Evolutionary conservation across 371 early-diverging fungal genomes (phyloP).

Genomic region (Lichtheimia corymbifera): DNA sequence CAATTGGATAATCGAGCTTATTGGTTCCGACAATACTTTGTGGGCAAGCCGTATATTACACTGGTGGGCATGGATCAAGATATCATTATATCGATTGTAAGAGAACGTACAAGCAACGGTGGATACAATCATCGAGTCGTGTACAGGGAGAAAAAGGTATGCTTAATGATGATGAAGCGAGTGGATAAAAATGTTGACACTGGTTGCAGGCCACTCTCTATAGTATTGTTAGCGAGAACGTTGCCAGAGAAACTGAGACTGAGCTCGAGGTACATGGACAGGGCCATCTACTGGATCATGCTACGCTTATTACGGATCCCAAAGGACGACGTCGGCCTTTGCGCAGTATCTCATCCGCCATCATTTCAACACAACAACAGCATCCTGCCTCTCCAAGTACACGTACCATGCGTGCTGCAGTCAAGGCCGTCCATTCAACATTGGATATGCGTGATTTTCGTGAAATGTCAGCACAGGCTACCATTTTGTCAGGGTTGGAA

Average conservation of each 20-base stretch:
- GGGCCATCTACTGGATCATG: conserved; percentile 21
- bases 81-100: conserved; percentile 35
- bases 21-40: conserved; percentile 49
- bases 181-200: background rate
- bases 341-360: conserved; percentile 20
- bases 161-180: background rate
- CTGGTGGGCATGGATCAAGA: conserved; percentile 22
- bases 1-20: conserved; percentile 30
- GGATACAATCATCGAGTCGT: background rate
- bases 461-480: conserved; percentile 44
- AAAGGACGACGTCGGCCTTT: conserved; percentile 21
- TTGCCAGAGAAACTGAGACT: conserved; percentile 30
- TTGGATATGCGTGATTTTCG: conserved; percentile 36
- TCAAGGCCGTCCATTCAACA: conserved; percentile 27
- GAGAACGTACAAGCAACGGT: conserved; percentile 25
- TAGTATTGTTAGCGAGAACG: conserved; percentile 29
- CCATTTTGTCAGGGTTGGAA: conserved; percentile 54
- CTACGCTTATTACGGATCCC: background rate
- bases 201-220: conserved; percentile 1
- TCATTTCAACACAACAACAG: conserved; percentile 14
- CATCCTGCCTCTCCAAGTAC: conserved; percentile 1
- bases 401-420: conserved; percentile 36
- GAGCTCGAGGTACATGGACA: conserved; percentile 26
- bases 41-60: conserved; percentile 46
- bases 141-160: background rate